Percentiles rank a stretch among this genome's conserved stretches.
phyloP scores from a whole-genome alignment of 2,329 filamentous ascomycete species.

The Cryphonectria parasitica region DNA sequence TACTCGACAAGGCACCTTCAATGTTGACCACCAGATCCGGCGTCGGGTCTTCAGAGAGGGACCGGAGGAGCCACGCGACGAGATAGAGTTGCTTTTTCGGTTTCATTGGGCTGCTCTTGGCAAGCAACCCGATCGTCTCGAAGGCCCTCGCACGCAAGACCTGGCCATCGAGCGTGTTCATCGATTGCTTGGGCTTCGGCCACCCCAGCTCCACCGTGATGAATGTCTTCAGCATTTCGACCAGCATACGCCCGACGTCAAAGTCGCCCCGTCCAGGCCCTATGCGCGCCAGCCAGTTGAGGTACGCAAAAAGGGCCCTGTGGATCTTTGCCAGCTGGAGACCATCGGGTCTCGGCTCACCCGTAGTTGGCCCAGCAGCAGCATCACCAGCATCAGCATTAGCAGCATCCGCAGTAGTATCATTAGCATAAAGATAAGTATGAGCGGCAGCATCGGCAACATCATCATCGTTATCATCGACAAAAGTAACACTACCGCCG shows the following conservation, averaged over 20 bases:
- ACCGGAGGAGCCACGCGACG: conserved; percentile 78
- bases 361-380: conserved; percentile 36
- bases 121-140: conserved; percentile 85
- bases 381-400: neutral
- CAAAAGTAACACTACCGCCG: conserved; percentile 12
- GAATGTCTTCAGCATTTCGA: conserved; percentile 72
- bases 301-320: conserved; percentile 80
- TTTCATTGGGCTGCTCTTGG: conserved; percentile 64
- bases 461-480: too few species aligned
- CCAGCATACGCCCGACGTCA: conserved; percentile 68
- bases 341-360: conserved; percentile 50
- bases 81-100: conserved; percentile 57
- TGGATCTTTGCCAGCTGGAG: conserved; percentile 80
- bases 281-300: conserved; percentile 83
- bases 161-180: conserved; percentile 58
- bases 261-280: conserved; percentile 64
- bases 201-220: conserved; percentile 77
- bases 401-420: too few species aligned
- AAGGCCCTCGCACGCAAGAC: conserved; percentile 80
- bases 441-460: too few species aligned
- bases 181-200: conserved; percentile 58
- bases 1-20: conserved; percentile 82
- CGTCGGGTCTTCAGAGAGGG: conserved; percentile 78
- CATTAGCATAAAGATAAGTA: too few species aligned
- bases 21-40: conserved; percentile 82